A percentile compares a stretch with the other conserved stretches of the same genome.
Conservation (phyloP, 208 protist species). For the Leptomonas seymouri region DNA sequence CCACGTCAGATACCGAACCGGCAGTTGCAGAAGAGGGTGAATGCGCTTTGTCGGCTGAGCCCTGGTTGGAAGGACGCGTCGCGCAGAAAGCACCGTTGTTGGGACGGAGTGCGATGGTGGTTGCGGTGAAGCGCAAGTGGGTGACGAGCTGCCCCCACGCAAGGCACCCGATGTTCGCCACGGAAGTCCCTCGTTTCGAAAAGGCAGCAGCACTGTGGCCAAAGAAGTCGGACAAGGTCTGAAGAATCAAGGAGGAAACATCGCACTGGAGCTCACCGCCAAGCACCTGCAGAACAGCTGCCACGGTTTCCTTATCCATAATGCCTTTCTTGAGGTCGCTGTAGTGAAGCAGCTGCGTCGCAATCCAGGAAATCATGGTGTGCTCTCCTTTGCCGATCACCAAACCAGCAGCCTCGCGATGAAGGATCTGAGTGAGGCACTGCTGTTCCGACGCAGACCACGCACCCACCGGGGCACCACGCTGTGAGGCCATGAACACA, state of each 20-base stretch:
- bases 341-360: slow-evolving; percentile 30
- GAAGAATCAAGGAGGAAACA: slow-evolving; percentile 5
- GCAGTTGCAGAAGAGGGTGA: too few species aligned
- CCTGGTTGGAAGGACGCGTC: neutral
- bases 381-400: slow-evolving; percentile 27
- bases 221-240: slow-evolving; percentile 20
- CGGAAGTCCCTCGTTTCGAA: neutral
- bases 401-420: slow-evolving; percentile 15
- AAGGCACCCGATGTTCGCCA: slow-evolving; percentile 27
- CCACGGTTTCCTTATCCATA: slow-evolving; percentile 5
- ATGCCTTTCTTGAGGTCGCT: neutral
- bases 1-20: neutral
- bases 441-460: slow-evolving; percentile 19
- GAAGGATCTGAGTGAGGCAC: slow-evolving; percentile 2
- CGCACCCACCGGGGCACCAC: slow-evolving; percentile 5
- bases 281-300: slow-evolving; percentile 23
- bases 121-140: slow-evolving; percentile 33
- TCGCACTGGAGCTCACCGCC: slow-evolving; percentile 14
- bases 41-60: neutral
- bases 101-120: neutral
- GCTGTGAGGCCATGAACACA: slow-evolving; percentile 23
- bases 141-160: slow-evolving; percentile 38
- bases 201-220: neutral
- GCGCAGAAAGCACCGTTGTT: neutral
- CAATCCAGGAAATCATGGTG: slow-evolving; percentile 34